Evolutionary conservation across 306 rosid species (phyloP).

Genomic region (Quercus parvula): DNA sequence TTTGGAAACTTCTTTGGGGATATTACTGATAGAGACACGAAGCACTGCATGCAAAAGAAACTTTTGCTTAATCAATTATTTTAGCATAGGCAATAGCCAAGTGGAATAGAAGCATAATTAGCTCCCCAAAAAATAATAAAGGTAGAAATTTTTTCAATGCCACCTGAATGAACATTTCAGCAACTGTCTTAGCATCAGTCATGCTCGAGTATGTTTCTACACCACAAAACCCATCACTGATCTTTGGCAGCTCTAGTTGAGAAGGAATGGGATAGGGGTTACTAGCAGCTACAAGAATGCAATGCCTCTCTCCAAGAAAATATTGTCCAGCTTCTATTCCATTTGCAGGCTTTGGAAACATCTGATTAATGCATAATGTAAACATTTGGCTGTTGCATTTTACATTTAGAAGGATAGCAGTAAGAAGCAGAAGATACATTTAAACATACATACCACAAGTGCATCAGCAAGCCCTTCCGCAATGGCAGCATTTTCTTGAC

Average conservation of each 20-base stretch:
- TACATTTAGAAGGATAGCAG: no score
- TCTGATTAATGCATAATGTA: constrained; percentile 11
- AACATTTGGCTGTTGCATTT: neutral
- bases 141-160: no score
- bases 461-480: constrained; percentile 22
- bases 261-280: constrained; percentile 3
- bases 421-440: neutral
- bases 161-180: constrained; percentile 12
- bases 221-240: neutral
- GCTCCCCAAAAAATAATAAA: no score
- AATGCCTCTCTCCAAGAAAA: constrained; percentile 14
- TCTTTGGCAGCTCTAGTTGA: constrained; percentile 4
- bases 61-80: neutral
- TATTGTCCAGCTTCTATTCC: neutral
- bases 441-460: constrained; percentile 14
- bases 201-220: neutral
- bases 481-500: neutral
- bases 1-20: constrained; percentile 3
- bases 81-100: neutral
- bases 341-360: constrained; percentile 12
- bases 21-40: constrained; percentile 4
- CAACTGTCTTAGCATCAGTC: constrained; percentile 3
- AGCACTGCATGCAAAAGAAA: constrained; percentile 2
- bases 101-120: neutral
- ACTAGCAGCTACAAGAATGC: constrained; percentile 10